A percentile compares a stretch with the other conserved stretches of the same genome.
Conservation (phyloP, 257 asterid species). For the Prunella vulgaris region DNA sequence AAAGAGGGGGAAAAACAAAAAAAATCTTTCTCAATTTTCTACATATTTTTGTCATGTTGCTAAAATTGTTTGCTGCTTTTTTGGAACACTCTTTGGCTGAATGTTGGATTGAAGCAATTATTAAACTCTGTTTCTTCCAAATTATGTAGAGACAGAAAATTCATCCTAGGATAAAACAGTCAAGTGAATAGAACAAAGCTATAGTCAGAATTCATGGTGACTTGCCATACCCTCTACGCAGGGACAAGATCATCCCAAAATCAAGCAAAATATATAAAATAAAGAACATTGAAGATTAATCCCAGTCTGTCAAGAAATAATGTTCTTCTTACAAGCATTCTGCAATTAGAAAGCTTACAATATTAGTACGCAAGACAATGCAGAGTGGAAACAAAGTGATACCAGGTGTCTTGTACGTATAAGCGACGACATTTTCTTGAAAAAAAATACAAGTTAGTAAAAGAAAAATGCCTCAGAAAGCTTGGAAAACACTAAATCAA, state of each 20-base stretch:
- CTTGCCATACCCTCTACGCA: neutral
- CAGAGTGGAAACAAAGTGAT: neutral
- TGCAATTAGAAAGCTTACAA: neutral
- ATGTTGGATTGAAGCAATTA: conserved; percentile 15
- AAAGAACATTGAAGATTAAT: neutral
- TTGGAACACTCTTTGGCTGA: conserved; percentile 21
- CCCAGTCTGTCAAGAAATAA: neutral
- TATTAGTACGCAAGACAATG: neutral
- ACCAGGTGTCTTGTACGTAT: neutral
- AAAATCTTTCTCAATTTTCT: neutral
- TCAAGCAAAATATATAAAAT: neutral
- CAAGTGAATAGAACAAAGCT: neutral
- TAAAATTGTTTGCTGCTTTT: conserved; percentile 24
- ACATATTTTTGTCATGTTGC: conserved; percentile 8
- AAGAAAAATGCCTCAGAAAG: neutral
- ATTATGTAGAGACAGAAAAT: neutral
- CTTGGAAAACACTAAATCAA: conserved; percentile 10
- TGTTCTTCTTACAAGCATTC: neutral
- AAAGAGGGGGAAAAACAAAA: neutral
- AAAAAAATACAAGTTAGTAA: neutral
- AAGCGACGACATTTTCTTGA: neutral
- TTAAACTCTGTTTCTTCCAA: neutral
- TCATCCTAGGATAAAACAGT: neutral
- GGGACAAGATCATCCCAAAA: neutral
- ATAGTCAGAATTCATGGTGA: neutral